Evolutionary conservation across 2,329 filamentous ascomycete species (phyloP), one percentile per base, ranked within the genome.

Genomic region (Aspergillus pseudoterreus): DNA sequence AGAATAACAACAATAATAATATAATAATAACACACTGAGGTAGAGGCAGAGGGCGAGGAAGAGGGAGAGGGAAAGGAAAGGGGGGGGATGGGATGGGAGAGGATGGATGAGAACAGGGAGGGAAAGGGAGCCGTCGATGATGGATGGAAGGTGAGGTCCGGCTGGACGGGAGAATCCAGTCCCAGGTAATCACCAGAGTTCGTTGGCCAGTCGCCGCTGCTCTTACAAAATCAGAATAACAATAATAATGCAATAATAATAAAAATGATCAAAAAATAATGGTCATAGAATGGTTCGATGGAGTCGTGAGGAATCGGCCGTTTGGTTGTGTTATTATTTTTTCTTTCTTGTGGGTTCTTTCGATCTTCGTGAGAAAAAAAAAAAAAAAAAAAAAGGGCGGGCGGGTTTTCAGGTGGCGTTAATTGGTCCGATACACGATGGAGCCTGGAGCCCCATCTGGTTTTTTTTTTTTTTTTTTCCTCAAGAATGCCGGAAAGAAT

Each of bases 381-480:
- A 55, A 51, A 47, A 53, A 49, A 30, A 52, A 45, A 42, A 55
- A 51, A 47, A 53, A 49, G 30, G 52, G 57, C 56, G 56, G 57
- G 50, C 53, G 27, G 27, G 53, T 57, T 61, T 64, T 55, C 41
- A 6, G 24, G 41, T 55, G 52, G 24, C 48, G 49, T 43, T 65
- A 54, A 65, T 67, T 67, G 64, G 64, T 46, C 44, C 45, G 32
- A 48, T 47, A 47, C 39, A 36, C 52, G 35, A 49, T 46, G 50
- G 47, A 44, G 46, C 30, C 14, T 38, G 14, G 14, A 38, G 35
- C 15, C 35, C 15, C 35, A 38, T 38, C 35, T 9, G 14, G 14
- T 17, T 38, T 38, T 38, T 14, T 33, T 45, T 47, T 51, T 55
- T 46, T 22, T 52, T 38, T 51, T 50, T 55, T 43, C 22, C 39